Percentiles rank a stretch among this genome's conserved stretches.
phyloP scores from a whole-genome alignment of 768 basidiomycete species.

The Sutorius australiensis region DNA sequence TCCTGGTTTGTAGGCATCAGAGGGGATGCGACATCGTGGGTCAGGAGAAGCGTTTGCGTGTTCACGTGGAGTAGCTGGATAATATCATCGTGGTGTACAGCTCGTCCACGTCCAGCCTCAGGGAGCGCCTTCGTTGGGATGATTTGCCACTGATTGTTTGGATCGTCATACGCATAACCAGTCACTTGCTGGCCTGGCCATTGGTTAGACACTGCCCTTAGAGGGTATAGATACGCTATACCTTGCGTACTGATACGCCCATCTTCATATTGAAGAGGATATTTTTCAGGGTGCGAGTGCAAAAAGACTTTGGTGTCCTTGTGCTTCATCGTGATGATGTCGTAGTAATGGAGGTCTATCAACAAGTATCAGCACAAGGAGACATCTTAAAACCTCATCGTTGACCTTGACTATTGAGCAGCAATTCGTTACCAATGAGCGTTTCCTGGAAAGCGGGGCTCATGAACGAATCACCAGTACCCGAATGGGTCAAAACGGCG shows the following conservation, averaged over 20 bases:
- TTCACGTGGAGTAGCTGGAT: slow-evolving; percentile 86
- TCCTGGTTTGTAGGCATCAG: slow-evolving; percentile 98
- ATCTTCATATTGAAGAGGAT: slow-evolving; percentile 93
- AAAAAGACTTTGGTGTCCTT: slow-evolving; percentile 91
- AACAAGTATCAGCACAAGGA: background rate
- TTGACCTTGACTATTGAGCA: slow-evolving; percentile 87
- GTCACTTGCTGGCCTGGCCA: slow-evolving; percentile 87
- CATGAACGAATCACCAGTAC: slow-evolving; percentile 96
- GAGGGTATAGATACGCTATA: slow-evolving; percentile 14
- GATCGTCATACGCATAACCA: slow-evolving; percentile 89
- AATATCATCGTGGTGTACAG: slow-evolving; percentile 86
- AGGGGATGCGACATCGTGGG: slow-evolving; percentile 96
- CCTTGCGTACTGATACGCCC: slow-evolving; percentile 94
- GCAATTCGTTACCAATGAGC: slow-evolving; percentile 83
- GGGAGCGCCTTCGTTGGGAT: slow-evolving; percentile 94
- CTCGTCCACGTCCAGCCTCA: slow-evolving; percentile 87
- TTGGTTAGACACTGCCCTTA: background rate
- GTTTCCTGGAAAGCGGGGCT: slow-evolving; percentile 98
- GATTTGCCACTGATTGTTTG: slow-evolving; percentile 95
- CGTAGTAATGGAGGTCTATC: slow-evolving; percentile 90
- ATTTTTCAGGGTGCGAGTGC: slow-evolving; percentile 88
- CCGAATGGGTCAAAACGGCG: slow-evolving; percentile 78
- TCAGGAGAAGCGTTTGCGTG: slow-evolving; percentile 79
- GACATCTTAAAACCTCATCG: background rate
- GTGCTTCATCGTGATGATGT: slow-evolving; percentile 83